Base-by-base conservation (phyloP, 345 rosid genomes). In the Luvunga scandens region DNA sequence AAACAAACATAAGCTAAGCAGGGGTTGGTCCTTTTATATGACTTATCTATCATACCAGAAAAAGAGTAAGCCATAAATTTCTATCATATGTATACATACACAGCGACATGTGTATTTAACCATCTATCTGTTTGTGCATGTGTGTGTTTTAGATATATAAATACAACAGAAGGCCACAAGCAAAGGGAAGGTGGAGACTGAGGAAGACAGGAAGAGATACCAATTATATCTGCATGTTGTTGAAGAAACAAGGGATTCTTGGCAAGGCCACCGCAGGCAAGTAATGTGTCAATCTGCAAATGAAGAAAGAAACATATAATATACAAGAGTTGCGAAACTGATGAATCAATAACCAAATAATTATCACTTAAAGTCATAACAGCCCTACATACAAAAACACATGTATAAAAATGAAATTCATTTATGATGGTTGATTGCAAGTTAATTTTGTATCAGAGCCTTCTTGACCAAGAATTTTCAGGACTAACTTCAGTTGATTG, bases 261-360 rank as follows among this genome's bases (percentile, higher is more conserved):
- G 24, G 95, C 86, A 79, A 94, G 97, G 66, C 95, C 97, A 34
- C 98, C 99, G 59, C 97, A 94, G 48, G 97, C 97, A 78, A 96
- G 90, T 55, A 96, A 76, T 8, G 93, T 92, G 78, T 94, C 91
- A 64, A 95, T 90, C 98, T 94, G 83, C 80, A 82, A 76, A 83
- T 61, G 67, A 36, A 48, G 24, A 69, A 42, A 87, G 57, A 77
- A 27, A 48, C 45, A 53, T 18, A 36, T 28, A 65, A 57, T 21
- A 56, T 12, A 39, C 6, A 57, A 16, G 48, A 66, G 64, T 61
- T 18, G 53, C 13, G 31, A 38, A 31, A 59, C 4, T 53, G 69
- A 65, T 28, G 45, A 72, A 36, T 36, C 21, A 76, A 61, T 6
- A 8, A 24, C 79, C 22, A 70, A 30, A 25, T 25, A 73, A 69